phyloP scores from a whole-genome alignment of 1,139 yeast species.

The Saccharomyces pastorianus region DNA sequence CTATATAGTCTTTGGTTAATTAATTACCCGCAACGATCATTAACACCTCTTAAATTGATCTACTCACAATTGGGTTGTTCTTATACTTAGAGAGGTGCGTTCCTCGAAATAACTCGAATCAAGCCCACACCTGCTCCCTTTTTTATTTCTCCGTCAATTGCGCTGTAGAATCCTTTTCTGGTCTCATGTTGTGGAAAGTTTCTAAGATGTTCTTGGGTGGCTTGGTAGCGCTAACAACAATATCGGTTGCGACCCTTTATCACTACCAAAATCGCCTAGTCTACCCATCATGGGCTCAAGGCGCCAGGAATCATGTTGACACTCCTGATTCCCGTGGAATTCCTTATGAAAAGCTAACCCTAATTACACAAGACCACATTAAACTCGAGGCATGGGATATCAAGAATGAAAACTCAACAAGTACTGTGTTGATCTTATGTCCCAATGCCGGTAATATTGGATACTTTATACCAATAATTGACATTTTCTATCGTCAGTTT shows the following conservation, averaged over 20 bases:
- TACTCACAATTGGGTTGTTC: not conserved
- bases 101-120: not conserved
- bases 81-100: not conserved
- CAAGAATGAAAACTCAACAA: conserved; percentile 36
- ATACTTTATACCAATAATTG: conserved; percentile 76
- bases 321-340: conserved; percentile 69
- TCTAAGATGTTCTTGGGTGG: conserved; percentile 30
- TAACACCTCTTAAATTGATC: not conserved
- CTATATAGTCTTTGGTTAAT: not conserved
- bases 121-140: not conserved
- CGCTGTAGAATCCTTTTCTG: not conserved
- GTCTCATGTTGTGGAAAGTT: conserved; percentile 10
- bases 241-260: conserved; percentile 51
- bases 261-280: conserved; percentile 60
- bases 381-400: conserved; percentile 44
- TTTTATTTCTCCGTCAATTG: not conserved
- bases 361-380: conserved; percentile 64
- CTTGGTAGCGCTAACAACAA: conserved; percentile 24
- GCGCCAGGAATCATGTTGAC: conserved; percentile 66
- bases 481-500: conserved; percentile 55
- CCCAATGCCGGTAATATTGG: conserved; percentile 99
- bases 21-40: not conserved
- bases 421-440: conserved; percentile 68
- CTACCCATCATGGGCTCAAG: conserved; percentile 76
- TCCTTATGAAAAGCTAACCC: conserved; percentile 54